These are phyloP conservation scores for Cryphonectria parasitica DNA, from an alignment of 2,329 filamentous ascomycete genomes.

Conservation along the genomic window DNA sequence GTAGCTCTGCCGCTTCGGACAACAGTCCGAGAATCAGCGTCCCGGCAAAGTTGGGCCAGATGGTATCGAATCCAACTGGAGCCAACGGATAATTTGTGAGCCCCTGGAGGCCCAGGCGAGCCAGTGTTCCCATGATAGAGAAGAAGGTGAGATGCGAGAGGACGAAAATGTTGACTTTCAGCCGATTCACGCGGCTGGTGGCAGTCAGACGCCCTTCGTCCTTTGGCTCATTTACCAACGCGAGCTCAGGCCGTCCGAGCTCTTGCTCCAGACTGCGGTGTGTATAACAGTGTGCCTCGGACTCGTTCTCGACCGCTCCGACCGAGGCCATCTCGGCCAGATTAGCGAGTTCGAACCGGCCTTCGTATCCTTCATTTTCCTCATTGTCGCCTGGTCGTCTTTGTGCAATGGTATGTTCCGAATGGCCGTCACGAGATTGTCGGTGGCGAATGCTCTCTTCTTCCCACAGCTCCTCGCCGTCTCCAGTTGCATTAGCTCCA, in stretches of 20 bases:
- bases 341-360: neutral
- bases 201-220: neutral
- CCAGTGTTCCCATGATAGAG: conserved; percentile 84
- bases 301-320: conserved; percentile 2
- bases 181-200: neutral
- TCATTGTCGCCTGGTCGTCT: neutral
- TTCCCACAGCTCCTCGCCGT: neutral
- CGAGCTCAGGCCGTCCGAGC: conserved; percentile 30
- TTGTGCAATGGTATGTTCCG: neutral
- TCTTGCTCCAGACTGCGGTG: conserved; percentile 33
- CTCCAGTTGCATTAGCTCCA: neutral
- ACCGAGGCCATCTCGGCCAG: neutral
- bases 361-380: neutral
- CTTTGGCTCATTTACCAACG: neutral
- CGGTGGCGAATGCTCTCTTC: neutral
- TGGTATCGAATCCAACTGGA: conserved; percentile 71
- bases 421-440: too few relatives aligned
- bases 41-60: conserved; percentile 88
- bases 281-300: conserved; percentile 5
- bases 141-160: conserved; percentile 84
- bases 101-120: conserved; percentile 77
- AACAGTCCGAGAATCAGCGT: conserved; percentile 85
- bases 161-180: conserved; percentile 65
- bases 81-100: conserved; percentile 79
- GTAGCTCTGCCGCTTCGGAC: conserved; percentile 51